Percentiles rank a stretch among this genome's conserved stretches.
Conservation (phyloP, 202 grass and related monocot genomes). For the Digitaria exilis region DNA sequence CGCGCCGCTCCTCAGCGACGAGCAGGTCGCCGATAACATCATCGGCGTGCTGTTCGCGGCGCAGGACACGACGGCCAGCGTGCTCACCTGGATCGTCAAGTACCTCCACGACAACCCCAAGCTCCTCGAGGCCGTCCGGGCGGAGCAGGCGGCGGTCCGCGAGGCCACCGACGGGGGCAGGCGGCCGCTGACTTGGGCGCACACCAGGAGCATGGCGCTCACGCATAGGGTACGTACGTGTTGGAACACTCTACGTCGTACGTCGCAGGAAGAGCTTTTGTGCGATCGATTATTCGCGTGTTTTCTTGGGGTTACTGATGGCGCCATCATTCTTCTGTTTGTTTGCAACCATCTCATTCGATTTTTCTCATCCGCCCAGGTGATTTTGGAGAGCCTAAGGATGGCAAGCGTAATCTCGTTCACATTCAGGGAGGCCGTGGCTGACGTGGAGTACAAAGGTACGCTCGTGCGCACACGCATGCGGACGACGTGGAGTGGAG, state of each 20-base stretch:
- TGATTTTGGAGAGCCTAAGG: conserved; percentile 77
- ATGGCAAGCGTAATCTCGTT: conserved; percentile 77
- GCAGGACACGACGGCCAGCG: conserved; percentile 74
- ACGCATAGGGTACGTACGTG: conserved; percentile 59
- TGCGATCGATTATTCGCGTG: neutral
- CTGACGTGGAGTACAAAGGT: conserved; percentile 81
- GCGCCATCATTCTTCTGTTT: conserved; percentile 29
- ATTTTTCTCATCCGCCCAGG: conserved; percentile 34
- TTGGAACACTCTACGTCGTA: neutral
- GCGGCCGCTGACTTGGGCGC: conserved; percentile 55
- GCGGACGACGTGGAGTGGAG: neutral
- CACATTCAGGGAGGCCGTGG: conserved; percentile 77
- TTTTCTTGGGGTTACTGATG: conserved; percentile 39
- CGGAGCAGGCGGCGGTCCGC: conserved; percentile 49
- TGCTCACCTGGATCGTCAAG: conserved; percentile 70
- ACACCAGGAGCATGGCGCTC: conserved; percentile 58
- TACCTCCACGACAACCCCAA: conserved; percentile 59
- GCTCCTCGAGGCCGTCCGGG: conserved; percentile 49
- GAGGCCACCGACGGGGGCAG: conserved; percentile 47
- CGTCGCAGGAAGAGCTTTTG: neutral
- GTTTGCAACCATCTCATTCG: conserved; percentile 2
- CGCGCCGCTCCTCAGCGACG: conserved; percentile 43
- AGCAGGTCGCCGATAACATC: conserved; percentile 66
- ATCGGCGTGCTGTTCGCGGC: conserved; percentile 77
- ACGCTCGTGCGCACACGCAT: neutral